phyloP scores from a whole-genome alignment of 2,329 filamentous ascomycete genomes.

The Trichoderma sp. region DNA sequence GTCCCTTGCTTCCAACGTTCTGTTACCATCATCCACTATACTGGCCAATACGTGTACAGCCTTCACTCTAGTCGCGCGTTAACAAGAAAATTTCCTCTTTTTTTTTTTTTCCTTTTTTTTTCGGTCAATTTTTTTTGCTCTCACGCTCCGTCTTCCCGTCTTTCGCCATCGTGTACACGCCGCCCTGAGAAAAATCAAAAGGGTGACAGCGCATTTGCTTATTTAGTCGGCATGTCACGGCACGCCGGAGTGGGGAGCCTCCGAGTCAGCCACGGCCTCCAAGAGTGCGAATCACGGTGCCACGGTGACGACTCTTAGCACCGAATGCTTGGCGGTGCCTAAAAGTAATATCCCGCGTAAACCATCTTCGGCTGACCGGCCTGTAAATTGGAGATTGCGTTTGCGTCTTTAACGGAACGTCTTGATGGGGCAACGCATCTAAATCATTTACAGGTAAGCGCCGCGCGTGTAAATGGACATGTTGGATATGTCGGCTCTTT shows the following conservation, averaged over 20 bases:
- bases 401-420: not conserved
- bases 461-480: not conserved
- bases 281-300: constrained; percentile 23
- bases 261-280: constrained; percentile 17
- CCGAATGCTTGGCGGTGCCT: not conserved
- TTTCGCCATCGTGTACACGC: not conserved
- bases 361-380: constrained; percentile 20
- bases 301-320: constrained; percentile 13
- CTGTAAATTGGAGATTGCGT: constrained; percentile 8
- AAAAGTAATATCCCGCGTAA: not conserved
- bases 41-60: not conserved
- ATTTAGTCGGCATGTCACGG: constrained; percentile 4
- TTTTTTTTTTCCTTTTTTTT: not conserved
- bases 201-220: not conserved
- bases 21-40: not conserved
- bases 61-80: not conserved
- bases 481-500: constrained; percentile 7
- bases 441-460: constrained; percentile 1
- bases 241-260: constrained; percentile 1
- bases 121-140: not conserved
- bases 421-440: not conserved
- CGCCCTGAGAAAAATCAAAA: not conserved
- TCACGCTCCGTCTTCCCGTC: not conserved
- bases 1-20: not conserved
- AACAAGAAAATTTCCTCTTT: not conserved